phyloP scores from a whole-genome alignment of 208 protist genomes.

The Porcisia hertigi region DNA sequence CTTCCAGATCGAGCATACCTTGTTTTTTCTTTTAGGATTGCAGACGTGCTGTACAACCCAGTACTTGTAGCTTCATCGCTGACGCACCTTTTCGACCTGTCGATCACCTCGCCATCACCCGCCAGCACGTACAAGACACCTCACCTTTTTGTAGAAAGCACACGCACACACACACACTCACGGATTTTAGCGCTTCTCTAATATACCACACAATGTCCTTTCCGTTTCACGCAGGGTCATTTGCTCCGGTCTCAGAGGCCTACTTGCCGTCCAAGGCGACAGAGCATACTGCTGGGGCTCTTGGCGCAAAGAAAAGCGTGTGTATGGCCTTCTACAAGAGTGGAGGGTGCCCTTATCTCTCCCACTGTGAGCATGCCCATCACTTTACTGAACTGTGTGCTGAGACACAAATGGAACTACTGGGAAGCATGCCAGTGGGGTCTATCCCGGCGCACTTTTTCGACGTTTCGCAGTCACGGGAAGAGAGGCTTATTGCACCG shows the following conservation, averaged over 20 bases:
- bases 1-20: not conserved
- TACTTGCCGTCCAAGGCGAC: slow-evolving; percentile 11
- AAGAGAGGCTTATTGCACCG: not conserved
- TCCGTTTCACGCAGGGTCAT: slow-evolving; percentile 43
- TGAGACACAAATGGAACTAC: slow-evolving; percentile 56
- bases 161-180: not conserved
- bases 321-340: slow-evolving; percentile 77
- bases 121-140: not conserved
- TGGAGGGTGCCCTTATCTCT: slow-evolving; percentile 58
- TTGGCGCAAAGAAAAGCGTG: slow-evolving; percentile 52
- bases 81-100: not conserved
- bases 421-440: slow-evolving; percentile 52
- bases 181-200: not conserved
- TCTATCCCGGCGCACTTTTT: slow-evolving; percentile 71
- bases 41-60: not conserved
- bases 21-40: not conserved
- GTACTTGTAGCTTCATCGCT: not conserved
- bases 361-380: slow-evolving; percentile 73
- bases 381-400: slow-evolving; percentile 61
- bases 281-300: not conserved
- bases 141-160: not conserved
- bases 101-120: not conserved
- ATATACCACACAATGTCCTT: slow-evolving; percentile 37
- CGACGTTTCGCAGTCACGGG: slow-evolving; percentile 1
- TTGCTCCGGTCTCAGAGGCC: slow-evolving; percentile 23